Conservation (phyloP, 306 rosid genomes). For the Vicia villosa region DNA sequence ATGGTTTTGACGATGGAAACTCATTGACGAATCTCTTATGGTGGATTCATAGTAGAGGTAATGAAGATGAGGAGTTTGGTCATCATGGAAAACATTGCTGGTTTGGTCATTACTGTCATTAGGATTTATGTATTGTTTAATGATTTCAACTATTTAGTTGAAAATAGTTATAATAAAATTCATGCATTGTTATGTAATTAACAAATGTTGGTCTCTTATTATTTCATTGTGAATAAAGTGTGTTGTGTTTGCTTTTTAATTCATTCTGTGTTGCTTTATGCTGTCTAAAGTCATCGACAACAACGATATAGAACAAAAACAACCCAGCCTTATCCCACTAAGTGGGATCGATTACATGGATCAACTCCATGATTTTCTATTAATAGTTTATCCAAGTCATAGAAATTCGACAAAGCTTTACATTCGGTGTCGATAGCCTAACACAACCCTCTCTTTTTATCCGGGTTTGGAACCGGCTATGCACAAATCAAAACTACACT, state of each 20-base stretch:
- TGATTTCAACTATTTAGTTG: conserved; percentile 20
- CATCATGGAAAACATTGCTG: conserved; percentile 46
- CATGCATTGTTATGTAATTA: conserved; percentile 7
- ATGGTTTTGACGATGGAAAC: conserved; percentile 75
- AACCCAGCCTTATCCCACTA: too few species aligned
- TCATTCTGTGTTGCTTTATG: not conserved
- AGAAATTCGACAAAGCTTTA: too few species aligned
- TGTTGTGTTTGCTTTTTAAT: conserved; percentile 26
- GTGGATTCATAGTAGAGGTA: conserved; percentile 85
- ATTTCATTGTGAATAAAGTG: conserved; percentile 8
- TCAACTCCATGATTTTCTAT: too few species aligned
- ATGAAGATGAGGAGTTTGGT: conserved; percentile 35
- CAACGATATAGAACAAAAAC: not conserved
- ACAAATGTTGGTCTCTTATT: conserved; percentile 4
- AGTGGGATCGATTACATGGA: too few species aligned
- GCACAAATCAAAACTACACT: too few species aligned
- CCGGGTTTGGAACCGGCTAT: too few species aligned
- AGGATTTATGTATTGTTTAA: conserved; percentile 21
- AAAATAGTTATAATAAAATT: not conserved
- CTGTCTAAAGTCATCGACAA: not conserved
- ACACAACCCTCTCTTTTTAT: too few species aligned
- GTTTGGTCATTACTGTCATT: conserved; percentile 45
- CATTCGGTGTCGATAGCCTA: too few species aligned
- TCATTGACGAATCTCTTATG: conserved; percentile 72
- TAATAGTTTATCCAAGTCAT: too few species aligned